phyloP scores from a whole-genome alignment of 805 yeast species.

The Sugiyamaella mastotermitis region DNA sequence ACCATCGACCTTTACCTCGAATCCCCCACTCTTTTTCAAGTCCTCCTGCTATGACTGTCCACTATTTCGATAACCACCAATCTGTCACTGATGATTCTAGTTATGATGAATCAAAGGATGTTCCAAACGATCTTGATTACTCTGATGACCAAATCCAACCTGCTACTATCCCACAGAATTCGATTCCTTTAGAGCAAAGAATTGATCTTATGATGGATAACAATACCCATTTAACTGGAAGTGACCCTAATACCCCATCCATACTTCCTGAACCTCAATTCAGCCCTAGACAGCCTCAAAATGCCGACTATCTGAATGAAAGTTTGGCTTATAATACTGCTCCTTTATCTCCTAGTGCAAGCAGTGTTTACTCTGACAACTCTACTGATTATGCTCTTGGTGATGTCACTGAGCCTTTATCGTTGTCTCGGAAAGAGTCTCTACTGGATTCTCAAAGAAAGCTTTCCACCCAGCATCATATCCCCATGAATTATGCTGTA shows the following conservation, averaged over 20 bases:
- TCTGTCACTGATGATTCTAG: neutral
- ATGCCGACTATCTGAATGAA: no score
- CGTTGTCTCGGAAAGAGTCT: constrained; percentile 28
- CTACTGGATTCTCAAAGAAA: constrained; percentile 28
- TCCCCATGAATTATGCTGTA: constrained; percentile 9
- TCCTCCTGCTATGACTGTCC: constrained; percentile 5
- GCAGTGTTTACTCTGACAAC: constrained; percentile 15
- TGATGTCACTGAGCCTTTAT: constrained; percentile 3
- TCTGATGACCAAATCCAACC: no score
- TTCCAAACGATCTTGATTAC: no score
- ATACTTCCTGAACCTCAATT: neutral
- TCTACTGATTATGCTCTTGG: constrained; percentile 4
- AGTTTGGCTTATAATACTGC: no score
- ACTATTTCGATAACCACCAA: no score
- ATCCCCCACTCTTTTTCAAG: constrained; percentile 11
- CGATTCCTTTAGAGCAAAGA: constrained; percentile 3
- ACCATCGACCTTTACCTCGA: constrained; percentile 20
- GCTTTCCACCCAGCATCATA: constrained; percentile 21
- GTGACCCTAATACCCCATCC: neutral
- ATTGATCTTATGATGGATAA: constrained; percentile 6
- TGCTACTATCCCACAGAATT: neutral
- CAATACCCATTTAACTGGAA: no score
- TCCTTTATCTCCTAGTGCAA: constrained; percentile 11
- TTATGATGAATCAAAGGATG: neutral
- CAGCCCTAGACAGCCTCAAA: no score